These are phyloP conservation scores for Phytopythium cucurbitacearum DNA, from an alignment of 352 stramenopile genomes.

Conservation along the genomic window DNA sequence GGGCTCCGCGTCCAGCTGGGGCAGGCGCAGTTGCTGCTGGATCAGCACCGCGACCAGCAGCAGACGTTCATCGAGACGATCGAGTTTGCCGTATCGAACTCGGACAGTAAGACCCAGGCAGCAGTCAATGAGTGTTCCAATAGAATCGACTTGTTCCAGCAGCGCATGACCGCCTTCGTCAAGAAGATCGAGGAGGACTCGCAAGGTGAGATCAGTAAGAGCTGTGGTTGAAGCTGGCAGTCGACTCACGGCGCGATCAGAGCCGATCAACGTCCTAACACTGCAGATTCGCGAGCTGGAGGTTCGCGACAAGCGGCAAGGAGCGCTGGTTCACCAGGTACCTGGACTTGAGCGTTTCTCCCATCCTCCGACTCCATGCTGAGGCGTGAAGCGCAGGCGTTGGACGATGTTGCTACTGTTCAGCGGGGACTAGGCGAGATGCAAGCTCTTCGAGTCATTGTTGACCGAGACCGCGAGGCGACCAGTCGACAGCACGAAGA, in stretches of 20 bases:
- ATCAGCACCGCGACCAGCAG: constrained; percentile 47
- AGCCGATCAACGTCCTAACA: constrained; percentile 28
- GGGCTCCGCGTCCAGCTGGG: constrained; percentile 31
- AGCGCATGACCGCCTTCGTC: constrained; percentile 38
- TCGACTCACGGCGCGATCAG: constrained; percentile 10
- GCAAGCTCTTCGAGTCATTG: constrained; percentile 17
- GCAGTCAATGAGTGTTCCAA: constrained; percentile 18
- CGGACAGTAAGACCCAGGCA: constrained; percentile 22
- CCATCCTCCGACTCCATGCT: background rate
- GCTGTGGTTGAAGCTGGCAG: background rate
- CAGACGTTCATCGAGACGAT: constrained; percentile 39
- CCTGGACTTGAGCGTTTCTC: background rate
- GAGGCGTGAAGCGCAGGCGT: background rate
- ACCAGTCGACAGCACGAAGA: constrained; percentile 11
- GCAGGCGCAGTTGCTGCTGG: constrained; percentile 34
- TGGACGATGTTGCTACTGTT: constrained; percentile 21
- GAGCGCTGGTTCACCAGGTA: constrained; percentile 38
- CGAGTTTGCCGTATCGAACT: constrained; percentile 24
- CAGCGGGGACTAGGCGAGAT: constrained; percentile 30
- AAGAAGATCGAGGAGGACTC: constrained; percentile 40
- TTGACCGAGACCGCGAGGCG: constrained; percentile 26
- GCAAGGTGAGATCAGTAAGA: constrained; percentile 20
- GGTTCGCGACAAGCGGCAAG: constrained; percentile 36
- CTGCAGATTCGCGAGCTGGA: constrained; percentile 41
- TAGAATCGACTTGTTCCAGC: constrained; percentile 41